Evolutionary conservation across 106 monocot genomes (phyloP).

Genomic region (Dioscorea dumetorum): DNA sequence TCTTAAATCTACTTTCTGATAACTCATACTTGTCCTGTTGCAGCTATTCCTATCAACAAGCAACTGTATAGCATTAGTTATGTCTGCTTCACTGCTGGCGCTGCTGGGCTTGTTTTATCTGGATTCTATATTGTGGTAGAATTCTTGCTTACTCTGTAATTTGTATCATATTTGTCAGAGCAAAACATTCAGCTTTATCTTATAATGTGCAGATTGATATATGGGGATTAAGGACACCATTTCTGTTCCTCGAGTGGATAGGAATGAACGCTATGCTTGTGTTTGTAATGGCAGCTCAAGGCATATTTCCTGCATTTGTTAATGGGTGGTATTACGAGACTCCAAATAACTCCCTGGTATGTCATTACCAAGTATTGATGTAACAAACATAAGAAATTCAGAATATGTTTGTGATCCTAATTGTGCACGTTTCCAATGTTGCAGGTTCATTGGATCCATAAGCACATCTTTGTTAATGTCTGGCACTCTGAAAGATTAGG

Average conservation of each 20-base stretch:
- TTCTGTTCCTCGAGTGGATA: conserved; percentile 3
- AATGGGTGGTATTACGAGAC: conserved; percentile 54
- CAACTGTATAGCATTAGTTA: conserved; percentile 53
- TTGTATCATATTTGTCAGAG: too few species aligned
- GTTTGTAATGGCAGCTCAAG: conserved; percentile 17
- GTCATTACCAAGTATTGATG: background rate
- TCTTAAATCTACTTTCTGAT: background rate
- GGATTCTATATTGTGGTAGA: conserved; percentile 39
- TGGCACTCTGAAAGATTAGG: conserved; percentile 45
- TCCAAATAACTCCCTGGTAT: conserved; percentile 35
- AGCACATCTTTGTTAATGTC: conserved; percentile 31
- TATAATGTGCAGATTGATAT: background rate
- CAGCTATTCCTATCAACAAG: conserved; percentile 54
- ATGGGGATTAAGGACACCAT: background rate
- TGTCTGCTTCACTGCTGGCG: conserved; percentile 48
- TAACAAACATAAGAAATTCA: too few species aligned
- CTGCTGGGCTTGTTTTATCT: conserved; percentile 43
- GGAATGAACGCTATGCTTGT: background rate
- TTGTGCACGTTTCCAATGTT: background rate
- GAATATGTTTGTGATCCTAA: too few species aligned
- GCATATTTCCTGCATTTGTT: conserved; percentile 41
- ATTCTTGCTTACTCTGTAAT: too few species aligned
- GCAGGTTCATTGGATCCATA: conserved; percentile 46
- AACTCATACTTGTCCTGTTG: background rate
- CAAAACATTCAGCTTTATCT: background rate